Base-by-base conservation (phyloP, 306 rosid species). In the Prunus padus region DNA sequence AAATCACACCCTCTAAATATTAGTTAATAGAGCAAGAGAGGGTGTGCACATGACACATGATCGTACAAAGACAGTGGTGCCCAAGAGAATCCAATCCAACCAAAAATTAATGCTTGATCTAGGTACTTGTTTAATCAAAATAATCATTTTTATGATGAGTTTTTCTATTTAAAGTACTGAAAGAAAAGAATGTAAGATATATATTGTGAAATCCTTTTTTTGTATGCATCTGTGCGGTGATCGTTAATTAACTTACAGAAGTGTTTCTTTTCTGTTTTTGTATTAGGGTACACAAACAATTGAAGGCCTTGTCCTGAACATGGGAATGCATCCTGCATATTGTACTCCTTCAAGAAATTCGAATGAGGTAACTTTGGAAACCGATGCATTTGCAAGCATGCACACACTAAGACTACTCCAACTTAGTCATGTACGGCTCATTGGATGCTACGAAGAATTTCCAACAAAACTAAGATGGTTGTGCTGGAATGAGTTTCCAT, bases 401-500 rank as follows among this genome's bases (percentile, higher is more conserved):
- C 31, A 2, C 5, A 11, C 4, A 23, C 30, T 57, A 57, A 57
- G 0, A 23, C 31, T 57, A 3, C 31, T 57, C 31, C 14, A 57
- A 11, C 76, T 72, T 51, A 59, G 49, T 50, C 63, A 56, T 57
- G 56, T 56, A 51, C 31, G 57, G 0, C 40, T 57, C 11, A 9
- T 2, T 10, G 67, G 67, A 72, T 13, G 2, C 11, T 57, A 55
- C 23, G 23, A 57, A 42, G 16, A 42, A 1, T 40, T 72, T 40
- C 33, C 76, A 13, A 57, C 14, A 51, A 26, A 4, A 30, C n/a
- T 33, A 66, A 45, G 33, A 33, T 62, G 66, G 66, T 2, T 25
- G 3, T 26, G 40, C 30, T 70, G 74, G 74, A 15, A 51, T 70
- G 63, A 60, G 18, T 70, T 16, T 20, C 47, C 49, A 51, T 51